Evolutionary conservation across 2,329 filamentous ascomycete species (phyloP).

Genomic region (Diaporthe humulicola): DNA sequence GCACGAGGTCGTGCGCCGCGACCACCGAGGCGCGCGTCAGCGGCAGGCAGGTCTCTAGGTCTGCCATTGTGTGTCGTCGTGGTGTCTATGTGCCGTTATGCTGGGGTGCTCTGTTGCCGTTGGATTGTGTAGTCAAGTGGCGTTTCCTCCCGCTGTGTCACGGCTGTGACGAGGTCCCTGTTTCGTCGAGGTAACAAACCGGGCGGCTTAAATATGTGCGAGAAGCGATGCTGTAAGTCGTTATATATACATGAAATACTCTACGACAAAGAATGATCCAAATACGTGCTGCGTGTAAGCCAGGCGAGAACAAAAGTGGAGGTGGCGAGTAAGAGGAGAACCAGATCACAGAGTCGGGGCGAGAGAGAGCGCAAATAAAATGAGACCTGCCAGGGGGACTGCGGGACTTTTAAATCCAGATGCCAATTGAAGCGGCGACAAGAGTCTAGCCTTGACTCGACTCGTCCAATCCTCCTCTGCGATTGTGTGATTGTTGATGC

Average conservation of each 20-base stretch:
- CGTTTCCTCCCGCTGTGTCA: not conserved
- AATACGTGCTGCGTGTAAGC: not conserved
- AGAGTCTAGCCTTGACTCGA: not conserved
- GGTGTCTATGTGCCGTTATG: not conserved
- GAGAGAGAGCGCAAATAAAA: not conserved
- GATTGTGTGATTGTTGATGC: too few species aligned
- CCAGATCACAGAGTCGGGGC: not conserved
- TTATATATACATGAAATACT: not conserved
- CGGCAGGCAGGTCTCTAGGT: slow-evolving; percentile 67
- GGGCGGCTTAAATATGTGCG: not conserved
- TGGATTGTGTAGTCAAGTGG: not conserved
- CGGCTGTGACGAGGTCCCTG: not conserved
- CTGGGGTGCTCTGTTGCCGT: not conserved
- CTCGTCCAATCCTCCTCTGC: not conserved
- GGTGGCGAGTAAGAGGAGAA: not conserved
- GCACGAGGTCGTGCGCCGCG: slow-evolving; percentile 79
- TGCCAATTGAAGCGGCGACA: not conserved
- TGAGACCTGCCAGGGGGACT: not conserved
- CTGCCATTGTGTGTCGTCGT: slow-evolving; percentile 59
- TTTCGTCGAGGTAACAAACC: too few species aligned
- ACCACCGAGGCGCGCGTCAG: slow-evolving; percentile 80
- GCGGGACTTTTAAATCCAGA: not conserved
- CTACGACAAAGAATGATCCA: too few species aligned
- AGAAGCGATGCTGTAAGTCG: not conserved
- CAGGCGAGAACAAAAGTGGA: slow-evolving; percentile 6